Evolutionary conservation across 441 rosid species (phyloP), one percentile per base, ranked within the genome.

Genomic region (Croton laevigatus): DNA sequence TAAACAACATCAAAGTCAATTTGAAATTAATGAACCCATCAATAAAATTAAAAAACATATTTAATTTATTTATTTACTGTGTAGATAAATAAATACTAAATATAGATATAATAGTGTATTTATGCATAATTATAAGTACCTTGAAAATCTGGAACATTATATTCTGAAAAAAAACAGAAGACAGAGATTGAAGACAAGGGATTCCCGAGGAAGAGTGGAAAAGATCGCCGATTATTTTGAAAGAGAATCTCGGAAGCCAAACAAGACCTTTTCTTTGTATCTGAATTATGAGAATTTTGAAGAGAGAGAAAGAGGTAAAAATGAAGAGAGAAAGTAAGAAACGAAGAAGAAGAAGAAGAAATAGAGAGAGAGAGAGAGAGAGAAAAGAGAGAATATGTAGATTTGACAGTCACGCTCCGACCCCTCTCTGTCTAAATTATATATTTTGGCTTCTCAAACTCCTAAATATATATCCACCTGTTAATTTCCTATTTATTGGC

Each of bases 351-450:
- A 65, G 44, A 9, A 38, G 14, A 19, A 68, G 62, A 34, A 45
- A 49, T 14, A 32, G 34, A 38, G 8, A 45, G n/a, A 12, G 55
- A 8, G 59, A 13, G 3, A 27, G 44, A 36, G 63, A 53, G 63
- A 63, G 68, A 75, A 69, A 80, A 74, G 79, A 79, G 85, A 84
- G 86, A 83, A 80, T 79, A 80, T 72, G 79, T 49, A 84, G 91
- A 85, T 85, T 89, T 85, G 93, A 85, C 84, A 83, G 88, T 86
- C 89, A 84, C 86, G 82, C 92, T 83, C 77, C 73, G 81, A 76
- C 84, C 81, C 77, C 82, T 77, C 75, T 53, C 73, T 74, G 82
- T 78, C 80, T 79, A 82, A 64, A 79, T 59, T 53, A 53, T 53
- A 53, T 53, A 6, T 53, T 53, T 44, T n/a, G 3, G 61, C 14